Conservation (phyloP, 495 filamentous ascomycete species). For the Aspergillus leporis region DNA sequence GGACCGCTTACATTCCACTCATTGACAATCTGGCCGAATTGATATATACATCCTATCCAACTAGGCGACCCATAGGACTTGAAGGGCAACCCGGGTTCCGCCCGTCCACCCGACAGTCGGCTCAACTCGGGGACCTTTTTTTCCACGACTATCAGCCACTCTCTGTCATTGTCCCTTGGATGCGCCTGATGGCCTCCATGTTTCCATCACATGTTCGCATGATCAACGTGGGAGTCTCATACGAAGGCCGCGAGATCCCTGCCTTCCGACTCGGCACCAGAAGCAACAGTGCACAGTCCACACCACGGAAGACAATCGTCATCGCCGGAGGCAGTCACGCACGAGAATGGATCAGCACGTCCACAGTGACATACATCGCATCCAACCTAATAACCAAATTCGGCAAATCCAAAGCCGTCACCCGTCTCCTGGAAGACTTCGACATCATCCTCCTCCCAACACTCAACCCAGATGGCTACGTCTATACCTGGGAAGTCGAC, state of each 20-base stretch:
- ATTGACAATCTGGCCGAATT: conserved; percentile 80
- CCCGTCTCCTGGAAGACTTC: conserved; percentile 73
- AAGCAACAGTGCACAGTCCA: conserved; percentile 37
- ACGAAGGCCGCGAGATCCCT: conserved; percentile 82
- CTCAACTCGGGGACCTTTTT: conserved; percentile 63
- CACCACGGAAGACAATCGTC: conserved; percentile 73
- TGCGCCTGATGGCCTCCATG: conserved; percentile 84
- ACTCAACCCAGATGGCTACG: conserved; percentile 91
- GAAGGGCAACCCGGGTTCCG: conserved; percentile 33
- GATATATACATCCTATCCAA: conserved; percentile 75
- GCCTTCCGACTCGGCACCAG: conserved; percentile 77
- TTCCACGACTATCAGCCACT: conserved; percentile 86
- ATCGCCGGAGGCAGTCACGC: conserved; percentile 86
- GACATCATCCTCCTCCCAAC: conserved; percentile 90
- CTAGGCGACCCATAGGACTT: conserved; percentile 24
- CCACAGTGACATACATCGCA: conserved; percentile 85
- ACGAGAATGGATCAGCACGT: conserved; percentile 94
- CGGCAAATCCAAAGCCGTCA: conserved; percentile 64
- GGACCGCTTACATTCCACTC: conserved; percentile 68
- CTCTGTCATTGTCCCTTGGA: conserved; percentile 79
- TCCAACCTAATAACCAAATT: conserved; percentile 86
- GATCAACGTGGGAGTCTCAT: conserved; percentile 74
- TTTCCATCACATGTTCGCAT: conserved; percentile 77
- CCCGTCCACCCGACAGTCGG: conserved; percentile 33
- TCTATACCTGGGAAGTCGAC: conserved; percentile 89